Percentiles rank a stretch among this genome's conserved stretches.
Evolutionary conservation across 2,329 filamentous ascomycete species (phyloP).

Genomic region (Ceratocystis diversiconidia): DNA sequence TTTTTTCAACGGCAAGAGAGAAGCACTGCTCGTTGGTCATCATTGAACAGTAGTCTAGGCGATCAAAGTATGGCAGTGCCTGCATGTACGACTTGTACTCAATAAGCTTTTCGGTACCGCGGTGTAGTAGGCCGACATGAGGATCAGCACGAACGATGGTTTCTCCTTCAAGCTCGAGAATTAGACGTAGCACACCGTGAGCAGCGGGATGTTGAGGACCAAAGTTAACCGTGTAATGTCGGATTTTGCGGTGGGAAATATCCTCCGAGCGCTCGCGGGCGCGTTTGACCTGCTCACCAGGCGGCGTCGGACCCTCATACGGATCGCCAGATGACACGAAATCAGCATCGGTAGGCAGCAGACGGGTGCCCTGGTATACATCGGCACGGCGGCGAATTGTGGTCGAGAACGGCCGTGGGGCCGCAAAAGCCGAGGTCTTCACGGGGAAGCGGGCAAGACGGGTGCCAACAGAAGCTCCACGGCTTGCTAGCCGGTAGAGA

Average conservation of each 20-base stretch:
- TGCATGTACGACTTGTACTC: slow-evolving; percentile 99
- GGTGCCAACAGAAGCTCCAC: slow-evolving; percentile 38
- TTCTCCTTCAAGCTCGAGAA: slow-evolving; percentile 94
- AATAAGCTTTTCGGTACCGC: slow-evolving; percentile 98
- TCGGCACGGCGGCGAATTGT: slow-evolving; percentile 48
- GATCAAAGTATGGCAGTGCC: slow-evolving; percentile 96
- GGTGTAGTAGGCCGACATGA: slow-evolving; percentile 88
- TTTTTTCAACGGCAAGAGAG: slow-evolving; percentile 89
- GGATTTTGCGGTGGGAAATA: slow-evolving; percentile 62
- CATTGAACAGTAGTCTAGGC: slow-evolving; percentile 98
- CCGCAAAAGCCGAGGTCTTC: slow-evolving; percentile 15
- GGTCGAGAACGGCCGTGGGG: slow-evolving; percentile 50
- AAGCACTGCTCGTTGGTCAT: slow-evolving; percentile 99
- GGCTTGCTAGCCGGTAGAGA: slow-evolving; percentile 57
- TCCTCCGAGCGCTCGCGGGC: slow-evolving; percentile 30
- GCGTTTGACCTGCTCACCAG: slow-evolving; percentile 32
- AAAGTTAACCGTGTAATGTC: slow-evolving; percentile 99
- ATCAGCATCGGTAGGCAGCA: slow-evolving; percentile 50
- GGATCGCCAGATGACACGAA: slow-evolving; percentile 42
- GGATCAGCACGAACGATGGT: slow-evolving; percentile 94
- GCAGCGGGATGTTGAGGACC: slow-evolving; percentile 96
- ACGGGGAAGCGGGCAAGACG: slow-evolving; percentile 21
- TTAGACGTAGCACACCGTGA: slow-evolving; percentile 93
- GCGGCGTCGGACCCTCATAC: slow-evolving; percentile 33
- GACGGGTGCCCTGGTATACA: slow-evolving; percentile 40